These are phyloP conservation scores for Raphanus raphanistrum DNA, from an alignment of 345 rosid genomes.

Conservation along the genomic window DNA sequence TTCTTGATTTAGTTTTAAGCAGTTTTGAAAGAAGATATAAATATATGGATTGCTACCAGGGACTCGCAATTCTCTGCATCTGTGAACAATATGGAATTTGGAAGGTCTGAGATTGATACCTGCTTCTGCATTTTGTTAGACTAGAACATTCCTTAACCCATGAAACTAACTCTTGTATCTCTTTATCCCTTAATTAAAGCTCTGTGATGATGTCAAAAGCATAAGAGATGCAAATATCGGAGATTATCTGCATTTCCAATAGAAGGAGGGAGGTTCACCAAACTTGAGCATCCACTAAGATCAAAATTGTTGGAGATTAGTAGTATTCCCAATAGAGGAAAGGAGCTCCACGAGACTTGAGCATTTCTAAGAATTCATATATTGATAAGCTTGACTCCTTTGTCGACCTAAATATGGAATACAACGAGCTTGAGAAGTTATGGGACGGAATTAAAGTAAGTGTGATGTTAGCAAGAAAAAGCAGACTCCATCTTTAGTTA, in stretches of 20 bases:
- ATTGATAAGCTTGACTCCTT: no score
- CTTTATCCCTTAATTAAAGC: neutral
- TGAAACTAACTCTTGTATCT: neutral
- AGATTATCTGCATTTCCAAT: neutral
- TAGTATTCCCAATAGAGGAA: neutral
- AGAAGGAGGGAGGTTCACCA: neutral
- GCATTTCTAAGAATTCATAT: neutral
- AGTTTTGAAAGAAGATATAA: neutral
- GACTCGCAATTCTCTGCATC: neutral
- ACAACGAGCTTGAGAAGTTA: no score
- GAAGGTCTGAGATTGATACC: neutral
- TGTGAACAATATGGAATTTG: neutral
- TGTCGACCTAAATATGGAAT: no score
- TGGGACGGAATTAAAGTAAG: no score
- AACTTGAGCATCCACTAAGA: neutral
- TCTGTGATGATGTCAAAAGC: neutral
- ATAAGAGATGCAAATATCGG: neutral
- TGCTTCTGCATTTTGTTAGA: neutral
- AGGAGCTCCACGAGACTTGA: neutral
- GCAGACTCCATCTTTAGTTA: no score
- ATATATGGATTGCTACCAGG: neutral
- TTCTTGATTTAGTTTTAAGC: neutral
- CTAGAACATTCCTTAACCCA: neutral
- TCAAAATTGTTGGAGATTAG: neutral
- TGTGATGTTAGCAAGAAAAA: no score